Percentiles rank a stretch among this genome's conserved stretches.
These are phyloP conservation scores for Tolypocladium nubicola DNA, from an alignment of 2,329 filamentous ascomycete genomes.

Conservation along the genomic window DNA sequence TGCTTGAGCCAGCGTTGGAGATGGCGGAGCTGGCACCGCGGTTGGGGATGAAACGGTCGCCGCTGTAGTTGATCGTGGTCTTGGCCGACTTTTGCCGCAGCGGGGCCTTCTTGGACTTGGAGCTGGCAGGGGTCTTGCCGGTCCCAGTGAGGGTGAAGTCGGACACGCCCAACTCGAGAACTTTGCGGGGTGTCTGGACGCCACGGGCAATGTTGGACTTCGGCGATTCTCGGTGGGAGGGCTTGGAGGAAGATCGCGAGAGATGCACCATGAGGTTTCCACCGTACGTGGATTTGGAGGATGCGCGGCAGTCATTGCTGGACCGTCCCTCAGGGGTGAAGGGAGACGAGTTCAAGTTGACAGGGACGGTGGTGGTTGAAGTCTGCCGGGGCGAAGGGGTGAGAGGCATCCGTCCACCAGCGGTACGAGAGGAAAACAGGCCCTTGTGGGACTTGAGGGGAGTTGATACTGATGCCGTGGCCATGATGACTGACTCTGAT, in stretches of 20 bases:
- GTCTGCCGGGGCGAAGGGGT: conserved; percentile 80
- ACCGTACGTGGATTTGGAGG: conserved; percentile 65
- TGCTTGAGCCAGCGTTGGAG: conserved; percentile 68
- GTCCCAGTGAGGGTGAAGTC: conserved; percentile 88
- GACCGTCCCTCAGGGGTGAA: conserved; percentile 60
- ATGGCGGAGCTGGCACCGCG: conserved; percentile 82
- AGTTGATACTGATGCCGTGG: conserved; percentile 69
- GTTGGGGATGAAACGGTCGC: conserved; percentile 94
- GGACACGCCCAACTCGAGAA: conserved; percentile 79
- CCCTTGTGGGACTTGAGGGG: conserved; percentile 92
- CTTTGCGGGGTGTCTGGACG: conserved; percentile 67
- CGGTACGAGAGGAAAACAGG: conserved; percentile 84
- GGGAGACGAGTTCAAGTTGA: conserved; percentile 57
- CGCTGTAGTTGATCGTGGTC: conserved; percentile 70
- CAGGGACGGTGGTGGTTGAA: conserved; percentile 35
- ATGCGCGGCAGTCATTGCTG: conserved; percentile 39
- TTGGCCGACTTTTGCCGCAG: conserved; percentile 54
- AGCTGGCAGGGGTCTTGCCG: conserved; percentile 53
- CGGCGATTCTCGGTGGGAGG: conserved; percentile 71
- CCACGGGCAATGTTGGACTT: conserved; percentile 88
- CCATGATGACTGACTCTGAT: conserved; percentile 51
- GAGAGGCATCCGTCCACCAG: conserved; percentile 87
- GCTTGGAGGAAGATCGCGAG: conserved; percentile 55
- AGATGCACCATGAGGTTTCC: conserved; percentile 74
- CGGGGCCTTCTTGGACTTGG: conserved; percentile 45